Evolutionary conservation across 192 early-diverging fungal genomes (phyloP).

Genomic region (Podila horticola): DNA sequence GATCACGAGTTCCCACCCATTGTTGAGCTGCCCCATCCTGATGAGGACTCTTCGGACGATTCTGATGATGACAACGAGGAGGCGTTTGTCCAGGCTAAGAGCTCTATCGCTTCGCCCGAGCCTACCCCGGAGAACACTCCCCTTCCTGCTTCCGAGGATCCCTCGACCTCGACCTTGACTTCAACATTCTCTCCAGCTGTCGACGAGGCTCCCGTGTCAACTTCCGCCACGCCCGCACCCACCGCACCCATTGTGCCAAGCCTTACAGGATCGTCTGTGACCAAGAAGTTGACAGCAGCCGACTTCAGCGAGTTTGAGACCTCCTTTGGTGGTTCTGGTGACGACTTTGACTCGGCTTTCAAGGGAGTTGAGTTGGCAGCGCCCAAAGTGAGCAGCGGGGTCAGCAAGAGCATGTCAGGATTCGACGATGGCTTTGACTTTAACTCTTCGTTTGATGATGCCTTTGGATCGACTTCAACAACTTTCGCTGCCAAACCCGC

Average conservation of each 20-base stretch:
- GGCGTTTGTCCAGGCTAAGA: slow-evolving; percentile 37
- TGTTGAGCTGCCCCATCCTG: slow-evolving; percentile 26
- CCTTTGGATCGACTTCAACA: slow-evolving; percentile 13
- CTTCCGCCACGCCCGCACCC: slow-evolving; percentile 1
- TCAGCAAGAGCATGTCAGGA: neutral
- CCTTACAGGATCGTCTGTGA: slow-evolving; percentile 11
- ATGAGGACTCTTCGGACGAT: slow-evolving; percentile 41
- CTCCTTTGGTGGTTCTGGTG: slow-evolving; percentile 22
- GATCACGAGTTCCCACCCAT: slow-evolving; percentile 49
- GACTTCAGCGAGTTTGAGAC: slow-evolving; percentile 47
- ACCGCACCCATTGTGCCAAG: neutral
- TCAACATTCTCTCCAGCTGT: neutral
- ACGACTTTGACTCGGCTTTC: slow-evolving; percentile 47
- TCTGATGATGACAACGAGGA: slow-evolving; percentile 36
- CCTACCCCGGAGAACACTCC: neutral
- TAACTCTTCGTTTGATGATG: slow-evolving; percentile 35
- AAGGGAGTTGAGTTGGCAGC: slow-evolving; percentile 41
- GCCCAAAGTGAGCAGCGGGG: slow-evolving; percentile 24
- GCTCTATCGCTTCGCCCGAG: slow-evolving; percentile 23
- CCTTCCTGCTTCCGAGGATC: neutral
- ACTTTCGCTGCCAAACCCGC: neutral
- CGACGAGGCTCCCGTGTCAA: neutral
- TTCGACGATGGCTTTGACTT: slow-evolving; percentile 47
- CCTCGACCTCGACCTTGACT: neutral
- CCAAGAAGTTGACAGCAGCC: slow-evolving; percentile 43